A percentile compares a stretch with the other conserved stretches of the same genome.
Conservation (phyloP, 306 rosid species). For the Gastrolobium bilobum region DNA sequence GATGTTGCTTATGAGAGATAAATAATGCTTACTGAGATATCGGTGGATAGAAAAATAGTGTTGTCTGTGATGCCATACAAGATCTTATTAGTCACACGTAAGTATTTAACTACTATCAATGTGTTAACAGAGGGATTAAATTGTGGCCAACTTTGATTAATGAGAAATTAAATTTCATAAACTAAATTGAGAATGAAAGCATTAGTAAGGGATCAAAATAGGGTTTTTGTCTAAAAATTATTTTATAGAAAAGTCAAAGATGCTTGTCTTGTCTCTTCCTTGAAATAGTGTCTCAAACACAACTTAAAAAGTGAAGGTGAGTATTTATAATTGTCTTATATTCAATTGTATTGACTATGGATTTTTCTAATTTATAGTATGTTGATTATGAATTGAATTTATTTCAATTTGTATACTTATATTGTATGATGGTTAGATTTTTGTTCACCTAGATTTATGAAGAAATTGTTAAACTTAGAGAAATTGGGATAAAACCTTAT, state of each 20-base stretch:
- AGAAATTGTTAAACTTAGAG: too few species aligned
- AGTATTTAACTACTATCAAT: too few species aligned
- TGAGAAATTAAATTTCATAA: background rate
- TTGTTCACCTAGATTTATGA: too few species aligned
- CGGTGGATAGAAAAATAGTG: background rate
- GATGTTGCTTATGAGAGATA: background rate
- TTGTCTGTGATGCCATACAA: too few species aligned
- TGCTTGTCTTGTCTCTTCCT: background rate
- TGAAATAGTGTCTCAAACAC: background rate
- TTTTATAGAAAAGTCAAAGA: background rate
- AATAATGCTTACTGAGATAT: background rate
- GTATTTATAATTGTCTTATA: background rate
- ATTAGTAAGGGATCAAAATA: background rate
- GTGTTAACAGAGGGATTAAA: too few species aligned
- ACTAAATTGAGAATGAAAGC: background rate
- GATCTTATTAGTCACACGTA: too few species aligned
- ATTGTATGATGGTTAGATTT: too few species aligned
- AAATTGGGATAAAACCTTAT: too few species aligned
- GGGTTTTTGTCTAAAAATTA: background rate
- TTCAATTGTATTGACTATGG: background rate
- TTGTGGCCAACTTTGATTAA: too few species aligned
- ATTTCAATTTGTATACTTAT: too few species aligned
- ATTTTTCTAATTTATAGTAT: too few species aligned
- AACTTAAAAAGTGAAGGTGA: background rate
- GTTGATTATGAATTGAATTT: too few species aligned